Evolutionary conservation across 2,329 filamentous ascomycete genomes (phyloP), one percentile per base, ranked within the genome.

Genomic region (Fusarium veterinarium): DNA sequence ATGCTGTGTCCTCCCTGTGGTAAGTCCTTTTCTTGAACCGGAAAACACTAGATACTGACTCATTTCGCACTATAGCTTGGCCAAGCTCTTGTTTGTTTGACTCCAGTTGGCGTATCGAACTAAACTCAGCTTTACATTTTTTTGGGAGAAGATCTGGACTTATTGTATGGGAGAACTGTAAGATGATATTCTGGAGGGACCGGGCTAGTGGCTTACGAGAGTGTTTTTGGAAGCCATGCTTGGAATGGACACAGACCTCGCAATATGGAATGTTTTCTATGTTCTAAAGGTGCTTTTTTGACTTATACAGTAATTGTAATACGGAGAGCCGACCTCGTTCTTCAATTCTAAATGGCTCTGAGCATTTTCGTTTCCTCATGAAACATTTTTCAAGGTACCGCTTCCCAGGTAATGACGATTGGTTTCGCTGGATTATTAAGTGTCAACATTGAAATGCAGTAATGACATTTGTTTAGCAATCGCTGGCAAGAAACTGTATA

Each of bases 141-240:
- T 16, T 3, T 16, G 12, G 5, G 0, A 28, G 12, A 11, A 17
- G 16, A 17, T 37, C 35, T 37, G 16, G 14, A 37, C 35, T 17
- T 9, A 17, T 37, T 10, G 9, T 37, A 37, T 10, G 16, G 16
- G 35, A 4, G 35, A 37, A 37, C 33, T 33, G 31, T 28, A 17
- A 14, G 25, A 30, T 8, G 13, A n/a, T 11, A 4, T 20, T 28
- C 2, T 14, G 12, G 12, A 19, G 19, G 3, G 25, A 3, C 25
- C 20, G 13, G 8, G 1, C 3, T n/a, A 6, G 3, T 5, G 8
- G 8, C 0, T 8, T 30, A 6, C 13, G 6, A 30, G 25, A 2
- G 8, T 6, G 25, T 8, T 8, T 16, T 11, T 5, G 9, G 3
- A 8, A 30, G 44, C 1, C 19, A n/a, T 6, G 42, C 17, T 19